Percentiles rank a stretch among this genome's conserved stretches.
phyloP scores from a whole-genome alignment of 2,329 filamentous ascomycete species.

The Penicillium sp. region DNA sequence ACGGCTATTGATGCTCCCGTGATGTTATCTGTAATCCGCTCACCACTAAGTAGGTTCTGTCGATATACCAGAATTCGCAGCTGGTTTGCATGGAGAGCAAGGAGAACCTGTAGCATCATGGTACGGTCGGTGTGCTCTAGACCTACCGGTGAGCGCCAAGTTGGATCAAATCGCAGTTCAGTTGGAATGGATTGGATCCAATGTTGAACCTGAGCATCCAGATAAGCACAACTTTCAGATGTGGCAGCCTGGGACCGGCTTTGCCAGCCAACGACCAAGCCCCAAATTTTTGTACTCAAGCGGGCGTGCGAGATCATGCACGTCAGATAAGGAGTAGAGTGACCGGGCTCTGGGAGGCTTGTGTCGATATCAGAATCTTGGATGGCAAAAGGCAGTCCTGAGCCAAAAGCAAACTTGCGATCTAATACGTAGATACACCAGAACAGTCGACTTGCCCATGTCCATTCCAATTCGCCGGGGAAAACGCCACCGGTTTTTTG shows the following conservation, averaged over 20 bases:
- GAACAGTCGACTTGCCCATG: slow-evolving; percentile 44
- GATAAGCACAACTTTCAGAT: slow-evolving; percentile 40
- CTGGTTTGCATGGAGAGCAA: slow-evolving; percentile 51
- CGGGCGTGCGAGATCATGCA: slow-evolving; percentile 53
- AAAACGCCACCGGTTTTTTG: slow-evolving; percentile 36
- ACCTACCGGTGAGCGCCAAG: slow-evolving; percentile 15
- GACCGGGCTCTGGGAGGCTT: slow-evolving; percentile 47
- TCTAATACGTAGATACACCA: slow-evolving; percentile 57
- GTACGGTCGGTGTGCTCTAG: slow-evolving; percentile 33
- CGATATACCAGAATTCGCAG: slow-evolving; percentile 49
- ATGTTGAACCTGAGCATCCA: slow-evolving; percentile 48
- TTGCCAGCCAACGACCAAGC: slow-evolving; percentile 43
- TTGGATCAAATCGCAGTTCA: slow-evolving; percentile 43
- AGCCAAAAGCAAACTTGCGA: slow-evolving; percentile 55
- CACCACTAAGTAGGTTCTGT: slow-evolving; percentile 43
- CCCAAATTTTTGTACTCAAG: slow-evolving; percentile 51
- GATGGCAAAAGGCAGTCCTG: slow-evolving; percentile 52
- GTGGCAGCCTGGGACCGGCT: slow-evolving; percentile 34
- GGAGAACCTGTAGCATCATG: slow-evolving; percentile 45
- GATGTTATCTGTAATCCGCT: slow-evolving; percentile 39
- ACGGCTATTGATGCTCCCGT: slow-evolving; percentile 44
- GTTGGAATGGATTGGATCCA: slow-evolving; percentile 51
- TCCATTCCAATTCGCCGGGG: slow-evolving; percentile 38
- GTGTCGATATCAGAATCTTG: slow-evolving; percentile 54
- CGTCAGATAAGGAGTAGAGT: slow-evolving; percentile 44